Percentiles rank a stretch among this genome's conserved stretches.
Conservation (phyloP, 129 eudicot genomes). For the Saposhnikovia divaricata region DNA sequence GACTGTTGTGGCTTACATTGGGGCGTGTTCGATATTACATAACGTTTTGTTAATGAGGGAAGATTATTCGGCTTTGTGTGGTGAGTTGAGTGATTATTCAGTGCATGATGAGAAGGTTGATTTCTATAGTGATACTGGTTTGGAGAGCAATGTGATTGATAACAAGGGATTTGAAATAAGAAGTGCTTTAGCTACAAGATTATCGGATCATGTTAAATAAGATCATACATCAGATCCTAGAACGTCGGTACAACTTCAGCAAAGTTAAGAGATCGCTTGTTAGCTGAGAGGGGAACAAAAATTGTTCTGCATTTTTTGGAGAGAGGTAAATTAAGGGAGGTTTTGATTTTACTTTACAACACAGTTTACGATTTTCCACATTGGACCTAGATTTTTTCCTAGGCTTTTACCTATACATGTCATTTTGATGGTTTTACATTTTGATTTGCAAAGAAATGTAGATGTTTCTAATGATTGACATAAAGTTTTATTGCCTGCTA, state of each 20-base stretch:
- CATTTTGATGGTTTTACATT: neutral
- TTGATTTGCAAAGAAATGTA: conserved; percentile 1
- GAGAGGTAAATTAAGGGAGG: conserved; percentile 3
- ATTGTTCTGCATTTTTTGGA: conserved; percentile 3
- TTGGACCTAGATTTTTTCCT: neutral
- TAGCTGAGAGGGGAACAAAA: neutral
- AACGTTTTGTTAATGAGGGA: conserved; percentile 73
- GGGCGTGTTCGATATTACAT: conserved; percentile 84
- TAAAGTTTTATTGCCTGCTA: neutral
- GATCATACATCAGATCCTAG: neutral
- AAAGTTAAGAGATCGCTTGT: conserved; percentile 5
- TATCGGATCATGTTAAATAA: conserved; percentile 12
- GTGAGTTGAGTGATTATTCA: conserved; percentile 24
- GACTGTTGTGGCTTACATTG: conserved; percentile 64
- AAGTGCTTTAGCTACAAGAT: conserved; percentile 66
- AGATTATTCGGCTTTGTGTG: conserved; percentile 60
- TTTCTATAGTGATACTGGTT: conserved; percentile 9
- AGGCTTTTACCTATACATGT: neutral
- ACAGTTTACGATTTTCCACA: neutral
- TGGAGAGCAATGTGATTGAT: conserved; percentile 22
- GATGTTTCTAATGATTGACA: neutral
- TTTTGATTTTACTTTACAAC: neutral
- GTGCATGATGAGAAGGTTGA: conserved; percentile 5
- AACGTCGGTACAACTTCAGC: conserved; percentile 2
- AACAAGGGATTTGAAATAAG: conserved; percentile 38